phyloP scores from a whole-genome alignment of 2,329 filamentous ascomycete genomes.

The Arthrobotrys iridis region DNA sequence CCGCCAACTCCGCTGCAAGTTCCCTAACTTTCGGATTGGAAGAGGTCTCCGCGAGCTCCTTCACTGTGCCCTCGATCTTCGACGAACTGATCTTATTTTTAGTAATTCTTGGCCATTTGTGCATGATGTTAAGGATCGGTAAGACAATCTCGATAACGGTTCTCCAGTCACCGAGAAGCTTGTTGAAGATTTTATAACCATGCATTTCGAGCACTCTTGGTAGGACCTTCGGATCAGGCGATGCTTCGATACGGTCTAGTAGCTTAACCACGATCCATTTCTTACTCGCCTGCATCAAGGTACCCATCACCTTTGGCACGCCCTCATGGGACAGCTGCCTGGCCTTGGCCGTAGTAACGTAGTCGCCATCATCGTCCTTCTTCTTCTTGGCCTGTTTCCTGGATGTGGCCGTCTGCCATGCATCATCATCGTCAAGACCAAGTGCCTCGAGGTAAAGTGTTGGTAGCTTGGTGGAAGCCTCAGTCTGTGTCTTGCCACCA shows the following conservation, averaged over 20 bases:
- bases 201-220: conserved; percentile 95
- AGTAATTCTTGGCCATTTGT: conserved; percentile 87
- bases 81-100: conserved; percentile 97
- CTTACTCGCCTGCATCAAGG: conserved; percentile 96
- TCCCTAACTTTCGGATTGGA: conserved; percentile 79
- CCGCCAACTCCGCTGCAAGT: conserved; percentile 76
- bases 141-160: conserved; percentile 90
- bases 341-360: conserved; percentile 86
- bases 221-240: conserved; percentile 84
- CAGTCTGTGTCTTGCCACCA: conserved; percentile 96
- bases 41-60: conserved; percentile 70
- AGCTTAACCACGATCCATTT: conserved; percentile 99
- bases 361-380: conserved; percentile 90
- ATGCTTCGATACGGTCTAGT: conserved; percentile 84
- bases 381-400: conserved; percentile 88
- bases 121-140: conserved; percentile 88
- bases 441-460: conserved; percentile 91
- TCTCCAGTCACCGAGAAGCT: conserved; percentile 81
- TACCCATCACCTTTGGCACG: conserved; percentile 93
- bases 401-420: conserved; percentile 88
- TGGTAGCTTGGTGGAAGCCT: conserved; percentile 85
- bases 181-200: conserved; percentile 93
- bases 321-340: conserved; percentile 79
- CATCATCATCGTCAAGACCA: conserved; percentile 90
- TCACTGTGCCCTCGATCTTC: conserved; percentile 86